Evolutionary conservation across 768 basidiomycete species (phyloP).

Genomic region (Boletus subcaerulescens): DNA sequence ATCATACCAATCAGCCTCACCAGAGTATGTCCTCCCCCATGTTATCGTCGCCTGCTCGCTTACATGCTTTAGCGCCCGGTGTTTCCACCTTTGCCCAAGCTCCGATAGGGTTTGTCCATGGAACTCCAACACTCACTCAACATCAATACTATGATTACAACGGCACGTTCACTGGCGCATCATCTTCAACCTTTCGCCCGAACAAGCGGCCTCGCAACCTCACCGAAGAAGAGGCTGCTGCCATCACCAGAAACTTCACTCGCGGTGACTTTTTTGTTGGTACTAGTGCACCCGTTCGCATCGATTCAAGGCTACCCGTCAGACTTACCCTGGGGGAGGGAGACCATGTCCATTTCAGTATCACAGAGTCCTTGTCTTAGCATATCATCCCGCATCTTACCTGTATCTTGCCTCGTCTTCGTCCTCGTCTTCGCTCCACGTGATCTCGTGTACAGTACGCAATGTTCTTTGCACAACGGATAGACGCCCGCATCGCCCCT

Average conservation of each 20-base stretch:
- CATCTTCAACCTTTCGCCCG: slow-evolving; percentile 76
- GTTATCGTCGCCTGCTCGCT: not conserved
- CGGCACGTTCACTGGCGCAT: slow-evolving; percentile 62
- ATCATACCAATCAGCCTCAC: slow-evolving; percentile 38
- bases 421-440: slow-evolving; percentile 1
- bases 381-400: slow-evolving; percentile 11
- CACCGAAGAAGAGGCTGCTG: slow-evolving; percentile 80
- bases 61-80: slow-evolving; percentile 27
- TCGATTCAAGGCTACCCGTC: slow-evolving; percentile 78
- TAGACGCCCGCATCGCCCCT: not conserved
- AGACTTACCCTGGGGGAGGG: slow-evolving; percentile 78
- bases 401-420: slow-evolving; percentile 19
- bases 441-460: slow-evolving; percentile 22
- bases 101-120: slow-evolving; percentile 38
- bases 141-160: slow-evolving; percentile 78
- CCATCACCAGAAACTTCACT: slow-evolving; percentile 78
- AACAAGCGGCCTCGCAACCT: slow-evolving; percentile 75
- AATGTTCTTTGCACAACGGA: slow-evolving; percentile 1
- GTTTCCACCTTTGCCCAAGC: slow-evolving; percentile 38
- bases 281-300: slow-evolving; percentile 75
- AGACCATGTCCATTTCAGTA: slow-evolving; percentile 71
- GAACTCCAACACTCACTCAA: slow-evolving; percentile 48
- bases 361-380: slow-evolving; percentile 48
- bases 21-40: slow-evolving; percentile 20
- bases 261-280: slow-evolving; percentile 84